Evolutionary conservation across 371 early-diverging fungal species (phyloP), one percentile per base, ranked within the genome.

Genomic region (Neoconidiobolus thromboides): DNA sequence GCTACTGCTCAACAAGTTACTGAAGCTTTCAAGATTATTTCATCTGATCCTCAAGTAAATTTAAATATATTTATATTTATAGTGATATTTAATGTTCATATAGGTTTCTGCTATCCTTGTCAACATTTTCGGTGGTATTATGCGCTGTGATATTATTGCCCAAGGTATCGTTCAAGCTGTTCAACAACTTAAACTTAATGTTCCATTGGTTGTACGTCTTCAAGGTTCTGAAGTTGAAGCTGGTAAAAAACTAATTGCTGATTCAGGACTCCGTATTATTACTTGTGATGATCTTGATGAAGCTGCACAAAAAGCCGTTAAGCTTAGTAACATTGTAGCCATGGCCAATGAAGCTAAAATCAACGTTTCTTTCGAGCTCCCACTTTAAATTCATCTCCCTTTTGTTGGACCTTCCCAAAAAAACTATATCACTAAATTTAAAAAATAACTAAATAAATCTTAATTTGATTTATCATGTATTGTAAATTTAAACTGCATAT

Each of bases 91-190:
- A 26, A 26, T 26, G 26, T 26, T 26, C 26, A 26, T 26, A 26
- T 6, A 55, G 55, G 55, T 92, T 40, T 83, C 89, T n/a, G 91
- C 95, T 60, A 93, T 96, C 65, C 86, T 98, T 64, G 96, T 96
- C 71, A 98, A 98, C 80, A 98, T 98, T 68, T 98, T 98, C 69
- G 96, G 98, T 65, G 98, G 96, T 65, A 98, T 97, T 69, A 96
- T 96, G 96, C 85, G 93, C 64, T 98, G 96, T 75, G 96, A 96
- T 73, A 83, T 94, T 62, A 93, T 96, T 76, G 96, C 98, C 48
- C 80, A 94, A 76, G 98, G 96, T 68, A 93, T 98, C 71, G 91
- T 98, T 72, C 80, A 86, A 12, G 98, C 96, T 60, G 89, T 90
- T 55, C 79, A 88, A 66, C 82, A 91, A 63, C 79, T 96, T 42